Evolutionary conservation across 73 alveolate species (phyloP).

Genomic region (Paramecium pentaurelia): DNA sequence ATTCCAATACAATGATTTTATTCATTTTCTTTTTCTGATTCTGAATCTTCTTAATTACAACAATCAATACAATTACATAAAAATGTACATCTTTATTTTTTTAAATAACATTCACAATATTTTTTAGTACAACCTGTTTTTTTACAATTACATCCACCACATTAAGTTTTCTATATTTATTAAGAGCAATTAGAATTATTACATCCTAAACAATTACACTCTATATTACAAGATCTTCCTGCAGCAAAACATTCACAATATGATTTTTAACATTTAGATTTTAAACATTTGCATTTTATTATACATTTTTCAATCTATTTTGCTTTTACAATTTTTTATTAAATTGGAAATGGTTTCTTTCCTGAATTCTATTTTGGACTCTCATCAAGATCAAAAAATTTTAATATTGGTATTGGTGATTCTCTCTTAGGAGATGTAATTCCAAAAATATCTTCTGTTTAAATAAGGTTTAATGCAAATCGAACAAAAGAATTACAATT

Average conservation of each 20-base stretch:
- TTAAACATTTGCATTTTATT: background rate
- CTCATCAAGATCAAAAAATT: background rate
- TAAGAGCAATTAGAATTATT: background rate
- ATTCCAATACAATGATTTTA: background rate
- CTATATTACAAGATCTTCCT: background rate
- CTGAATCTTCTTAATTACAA: conserved; percentile 39
- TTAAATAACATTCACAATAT: conserved; percentile 22
- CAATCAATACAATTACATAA: conserved; percentile 18
- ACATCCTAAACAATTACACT: conserved; percentile 9
- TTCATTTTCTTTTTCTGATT: conserved; percentile 14
- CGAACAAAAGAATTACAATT: background rate
- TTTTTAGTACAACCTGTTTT: conserved; percentile 12
- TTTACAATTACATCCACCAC: conserved; percentile 28
- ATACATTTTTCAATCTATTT: background rate
- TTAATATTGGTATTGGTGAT: background rate
- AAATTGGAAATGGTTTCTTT: background rate
- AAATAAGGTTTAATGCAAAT: background rate
- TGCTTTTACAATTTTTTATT: background rate
- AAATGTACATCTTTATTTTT: background rate
- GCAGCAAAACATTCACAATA: conserved; percentile 19
- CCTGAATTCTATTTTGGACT: background rate
- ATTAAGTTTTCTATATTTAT: background rate
- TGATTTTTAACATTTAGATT: conserved; percentile 8
- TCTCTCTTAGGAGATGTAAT: background rate
- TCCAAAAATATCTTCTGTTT: background rate